Conservation (phyloP, 805 yeast species). For the Ogataea polymorpha region DNA sequence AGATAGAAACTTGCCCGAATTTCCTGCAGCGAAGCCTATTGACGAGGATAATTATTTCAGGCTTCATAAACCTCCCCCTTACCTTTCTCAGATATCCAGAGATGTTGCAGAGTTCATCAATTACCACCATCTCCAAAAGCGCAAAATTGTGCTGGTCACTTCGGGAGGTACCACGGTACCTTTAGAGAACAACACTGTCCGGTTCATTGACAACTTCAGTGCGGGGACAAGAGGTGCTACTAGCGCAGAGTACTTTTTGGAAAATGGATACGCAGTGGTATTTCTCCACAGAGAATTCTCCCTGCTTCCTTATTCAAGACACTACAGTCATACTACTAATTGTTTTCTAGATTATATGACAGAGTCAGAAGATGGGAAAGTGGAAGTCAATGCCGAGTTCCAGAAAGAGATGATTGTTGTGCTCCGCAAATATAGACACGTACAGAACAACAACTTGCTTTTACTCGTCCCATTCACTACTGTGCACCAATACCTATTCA, state of each 20-base stretch:
- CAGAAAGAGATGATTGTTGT: constrained; percentile 59
- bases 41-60: constrained; percentile 79
- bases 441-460: constrained; percentile 49
- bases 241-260: constrained; percentile 86
- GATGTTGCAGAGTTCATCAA: constrained; percentile 62
- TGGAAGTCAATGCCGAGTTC: constrained; percentile 59
- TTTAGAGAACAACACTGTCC: constrained; percentile 90
- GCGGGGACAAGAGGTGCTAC: constrained; percentile 99
- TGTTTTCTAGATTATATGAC: constrained; percentile 82
- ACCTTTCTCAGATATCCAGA: constrained; percentile 57
- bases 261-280: constrained; percentile 85
- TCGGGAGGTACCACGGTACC: constrained; percentile 99
- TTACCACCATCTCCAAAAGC: constrained; percentile 42
- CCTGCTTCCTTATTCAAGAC: constrained; percentile 87
- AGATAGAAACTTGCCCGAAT: constrained; percentile 70
- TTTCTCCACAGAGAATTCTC: constrained; percentile 92
- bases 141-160: constrained; percentile 76
- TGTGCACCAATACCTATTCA: constrained; percentile 88
- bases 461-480: constrained; percentile 87
- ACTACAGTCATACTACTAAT: constrained; percentile 78
- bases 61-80: constrained; percentile 68
- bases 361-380: constrained; percentile 45
- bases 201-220: constrained; percentile 94
- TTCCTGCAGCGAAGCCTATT: constrained; percentile 67
- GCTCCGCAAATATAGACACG: constrained; percentile 52